Evolutionary conservation across 257 asterid species (phyloP).

Genomic region (Solanum neorickii): DNA sequence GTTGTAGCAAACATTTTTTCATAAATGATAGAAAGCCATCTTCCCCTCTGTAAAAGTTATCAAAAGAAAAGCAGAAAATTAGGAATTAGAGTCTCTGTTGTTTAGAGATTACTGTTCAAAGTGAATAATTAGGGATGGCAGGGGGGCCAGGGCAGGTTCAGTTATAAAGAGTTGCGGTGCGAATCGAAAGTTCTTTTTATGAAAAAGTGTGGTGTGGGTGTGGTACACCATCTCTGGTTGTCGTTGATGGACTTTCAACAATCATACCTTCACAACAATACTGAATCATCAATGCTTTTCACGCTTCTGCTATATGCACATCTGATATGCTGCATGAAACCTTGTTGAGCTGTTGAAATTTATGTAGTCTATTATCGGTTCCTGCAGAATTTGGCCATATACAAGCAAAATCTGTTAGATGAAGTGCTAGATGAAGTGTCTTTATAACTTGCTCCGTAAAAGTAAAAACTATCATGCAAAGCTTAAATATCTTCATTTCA

Average conservation of each 20-base stretch:
- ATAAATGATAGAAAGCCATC: neutral
- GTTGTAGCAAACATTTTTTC: neutral
- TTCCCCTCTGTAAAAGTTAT: neutral
- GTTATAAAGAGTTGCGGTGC: neutral
- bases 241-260: neutral
- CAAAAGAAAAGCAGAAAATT: neutral
- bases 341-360: neutral
- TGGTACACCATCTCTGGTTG: neutral
- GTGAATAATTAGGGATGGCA: neutral
- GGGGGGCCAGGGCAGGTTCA: neutral
- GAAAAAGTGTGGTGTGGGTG: neutral
- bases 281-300: neutral
- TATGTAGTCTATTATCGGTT: neutral
- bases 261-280: neutral
- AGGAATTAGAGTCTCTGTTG: neutral
- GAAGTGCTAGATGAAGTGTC: conserved; percentile 13
- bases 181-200: too few relatives aligned
- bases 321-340: neutral
- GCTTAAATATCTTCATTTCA: neutral
- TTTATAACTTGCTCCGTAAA: neutral
- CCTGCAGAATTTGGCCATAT: conserved; percentile 52
- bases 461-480: neutral
- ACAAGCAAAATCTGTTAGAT: conserved; percentile 38
- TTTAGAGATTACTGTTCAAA: neutral
- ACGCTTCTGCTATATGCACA: neutral